Conservation (phyloP, 306 rosid genomes). For the Fragaria nilgerrensis region DNA sequence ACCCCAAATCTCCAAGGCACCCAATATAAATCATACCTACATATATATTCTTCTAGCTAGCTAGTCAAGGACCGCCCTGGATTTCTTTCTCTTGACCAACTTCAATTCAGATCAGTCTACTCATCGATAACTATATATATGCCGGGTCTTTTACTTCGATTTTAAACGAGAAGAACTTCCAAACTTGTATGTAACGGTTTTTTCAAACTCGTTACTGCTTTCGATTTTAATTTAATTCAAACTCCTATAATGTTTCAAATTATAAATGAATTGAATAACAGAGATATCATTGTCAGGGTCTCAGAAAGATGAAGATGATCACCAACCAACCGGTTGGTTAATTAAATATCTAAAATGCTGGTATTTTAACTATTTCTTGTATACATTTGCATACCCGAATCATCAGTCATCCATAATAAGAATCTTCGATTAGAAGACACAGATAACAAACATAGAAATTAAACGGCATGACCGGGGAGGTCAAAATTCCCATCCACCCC, state of each 20-base stretch:
- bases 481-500: background rate
- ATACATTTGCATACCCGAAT: background rate
- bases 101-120: too few species aligned
- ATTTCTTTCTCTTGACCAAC: too few species aligned
- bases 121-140: background rate
- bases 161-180: background rate
- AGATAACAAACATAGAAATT: background rate
- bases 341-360: too few species aligned
- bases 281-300: background rate
- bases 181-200: background rate
- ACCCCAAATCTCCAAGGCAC: background rate
- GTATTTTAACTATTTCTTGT: background rate
- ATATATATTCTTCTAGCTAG: too few species aligned
- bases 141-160: constrained; percentile 3
- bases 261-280: background rate
- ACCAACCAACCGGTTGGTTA: background rate
- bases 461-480: background rate
- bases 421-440: background rate
- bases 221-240: background rate
- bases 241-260: background rate
- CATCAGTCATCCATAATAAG: too few species aligned
- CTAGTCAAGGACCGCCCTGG: too few species aligned
- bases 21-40: background rate
- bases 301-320: background rate
- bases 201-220: background rate